Percentiles rank a stretch among this genome's conserved stretches.
Evolutionary conservation across 2,329 filamentous ascomycete genomes (phyloP).

Genomic region (Fusarium solani-melongenae): DNA sequence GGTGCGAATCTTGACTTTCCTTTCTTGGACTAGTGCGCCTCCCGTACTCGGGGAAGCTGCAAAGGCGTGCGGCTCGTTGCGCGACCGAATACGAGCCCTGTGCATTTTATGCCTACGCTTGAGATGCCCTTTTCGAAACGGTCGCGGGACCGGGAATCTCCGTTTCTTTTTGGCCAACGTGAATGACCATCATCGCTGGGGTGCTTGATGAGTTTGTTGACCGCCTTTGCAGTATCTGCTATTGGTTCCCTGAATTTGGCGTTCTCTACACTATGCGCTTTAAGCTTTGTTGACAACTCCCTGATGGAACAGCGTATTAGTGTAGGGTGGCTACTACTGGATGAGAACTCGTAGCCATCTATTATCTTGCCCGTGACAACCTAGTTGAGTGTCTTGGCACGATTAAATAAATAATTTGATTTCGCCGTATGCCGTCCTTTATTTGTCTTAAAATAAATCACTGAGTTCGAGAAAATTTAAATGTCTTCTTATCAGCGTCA

Average conservation of each 20-base stretch:
- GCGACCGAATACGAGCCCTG: conserved; percentile 15
- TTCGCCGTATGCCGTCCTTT: too few species aligned
- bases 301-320: background rate
- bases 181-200: background rate
- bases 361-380: too few species aligned
- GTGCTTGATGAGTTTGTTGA: background rate
- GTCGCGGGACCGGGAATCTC: background rate
- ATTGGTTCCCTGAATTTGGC: background rate
- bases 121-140: background rate
- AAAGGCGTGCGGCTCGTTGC: background rate
- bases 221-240: background rate
- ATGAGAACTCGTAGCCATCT: background rate
- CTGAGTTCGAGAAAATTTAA: too few species aligned
- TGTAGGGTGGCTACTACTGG: background rate
- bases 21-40: background rate
- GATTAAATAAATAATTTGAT: background rate
- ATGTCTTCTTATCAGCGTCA: too few species aligned
- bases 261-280: background rate
- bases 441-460: too few species aligned
- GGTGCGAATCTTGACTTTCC: background rate
- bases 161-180: background rate
- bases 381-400: too few species aligned
- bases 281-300: background rate
- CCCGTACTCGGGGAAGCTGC: conserved; percentile 9
- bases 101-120: background rate